Evolutionary conservation across 345 rosid genomes (phyloP), one percentile per base, ranked within the genome.

Genomic region (Populus deltoides): DNA sequence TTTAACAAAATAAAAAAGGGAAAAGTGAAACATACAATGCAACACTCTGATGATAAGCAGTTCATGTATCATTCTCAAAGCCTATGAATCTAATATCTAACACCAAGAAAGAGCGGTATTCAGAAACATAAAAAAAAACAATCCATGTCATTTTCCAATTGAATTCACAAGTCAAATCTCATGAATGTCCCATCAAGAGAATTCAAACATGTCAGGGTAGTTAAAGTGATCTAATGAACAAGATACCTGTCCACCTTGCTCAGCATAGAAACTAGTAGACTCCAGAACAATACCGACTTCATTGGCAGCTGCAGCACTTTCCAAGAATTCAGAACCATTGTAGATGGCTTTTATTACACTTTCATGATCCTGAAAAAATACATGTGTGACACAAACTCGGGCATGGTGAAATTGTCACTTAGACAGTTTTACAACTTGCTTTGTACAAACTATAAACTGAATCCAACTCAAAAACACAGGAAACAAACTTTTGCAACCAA

Each of bases 241-340:
- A 29, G 47, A 68, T 89, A 96, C 98, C 99, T 96, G 99, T 80
- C 99, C 99, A 85, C 99, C 99, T 90, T 93, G 99, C 88, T 96
- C 98, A 36, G 99, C 97, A 82, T 96, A 96, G 89, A 96, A 96
- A 79, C 91, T 88, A 22, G 97, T 90, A 38, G 97, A 91, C 39
- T 87, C 91, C 85, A 94, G 79, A 71, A 96, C 90, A 38, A 96
- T 76, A 74, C 97, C 97, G 81, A 91, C 89, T 43, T 92, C 97
- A 80, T 75, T 69, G 8, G 83, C 89, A 84, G 72, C 61, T 69
- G 71, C 80, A 53, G 85, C 84, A 88, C 83, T 86, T 81, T 87
- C 88, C 83, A 90, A 73, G 81, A 88, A 91, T 79, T 85, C 89
- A 24, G 90, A 89, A 85, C 99, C 97, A 47, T 86, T 87, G 82